Evolutionary conservation across 257 asterid species (phyloP).

Genomic region (Knoxia roxburghii): DNA sequence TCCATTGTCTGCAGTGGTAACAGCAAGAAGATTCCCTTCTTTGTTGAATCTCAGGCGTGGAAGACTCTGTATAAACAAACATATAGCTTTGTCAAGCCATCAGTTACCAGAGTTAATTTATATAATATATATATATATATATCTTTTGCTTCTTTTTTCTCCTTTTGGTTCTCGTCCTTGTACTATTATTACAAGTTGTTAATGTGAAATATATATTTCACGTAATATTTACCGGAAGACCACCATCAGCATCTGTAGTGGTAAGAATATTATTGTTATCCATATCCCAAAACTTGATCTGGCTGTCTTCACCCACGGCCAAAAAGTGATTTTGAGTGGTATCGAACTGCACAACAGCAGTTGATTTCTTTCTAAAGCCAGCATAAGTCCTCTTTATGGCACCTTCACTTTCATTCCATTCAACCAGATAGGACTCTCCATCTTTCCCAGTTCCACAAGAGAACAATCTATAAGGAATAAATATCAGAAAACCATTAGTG

Average conservation of each 20-base stretch:
- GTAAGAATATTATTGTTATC: conserved; percentile 60
- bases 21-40: conserved; percentile 97
- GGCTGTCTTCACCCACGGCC: conserved; percentile 95
- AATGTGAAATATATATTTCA: neutral
- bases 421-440: conserved; percentile 91
- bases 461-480: conserved; percentile 54
- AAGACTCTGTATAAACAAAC: conserved; percentile 48
- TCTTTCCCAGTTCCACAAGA: conserved; percentile 99
- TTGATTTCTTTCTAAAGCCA: conserved; percentile 83
- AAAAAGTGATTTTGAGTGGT: conserved; percentile 88
- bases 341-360: conserved; percentile 84
- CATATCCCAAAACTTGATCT: conserved; percentile 99
- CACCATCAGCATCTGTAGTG: conserved; percentile 83
- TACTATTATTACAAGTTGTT: neutral
- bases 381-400: conserved; percentile 81
- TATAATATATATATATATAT: neutral
- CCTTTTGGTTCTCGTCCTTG: neutral
- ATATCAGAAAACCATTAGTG: neutral
- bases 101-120: neutral
- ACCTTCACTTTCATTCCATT: conserved; percentile 99
- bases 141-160: neutral
- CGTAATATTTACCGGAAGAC: conserved; percentile 65
- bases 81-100: conserved; percentile 15
- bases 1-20: conserved; percentile 85
- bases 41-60: conserved; percentile 91